Evolutionary conservation across 495 filamentous ascomycete genomes (phyloP).

Genomic region (Penicillium chermesinum): DNA sequence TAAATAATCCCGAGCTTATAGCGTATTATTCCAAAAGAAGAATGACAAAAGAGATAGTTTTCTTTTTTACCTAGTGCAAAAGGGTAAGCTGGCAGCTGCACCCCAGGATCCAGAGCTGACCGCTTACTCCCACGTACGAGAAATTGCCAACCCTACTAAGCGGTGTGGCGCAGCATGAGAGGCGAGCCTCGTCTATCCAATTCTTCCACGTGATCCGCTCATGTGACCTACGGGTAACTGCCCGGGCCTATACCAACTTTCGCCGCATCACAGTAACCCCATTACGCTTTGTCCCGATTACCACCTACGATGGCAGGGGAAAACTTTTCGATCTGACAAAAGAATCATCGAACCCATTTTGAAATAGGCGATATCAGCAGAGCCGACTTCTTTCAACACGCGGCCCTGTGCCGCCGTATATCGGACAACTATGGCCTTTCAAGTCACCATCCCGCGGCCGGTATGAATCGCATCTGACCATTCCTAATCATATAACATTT

Average conservation of each 20-base stretch:
- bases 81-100: no score
- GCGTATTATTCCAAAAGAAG: no score
- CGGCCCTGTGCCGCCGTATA: slow-evolving; percentile 41
- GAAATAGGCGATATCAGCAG: slow-evolving; percentile 6
- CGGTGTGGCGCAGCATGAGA: background rate
- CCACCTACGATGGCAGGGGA: slow-evolving; percentile 27
- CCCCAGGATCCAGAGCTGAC: no score
- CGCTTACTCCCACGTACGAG: no score
- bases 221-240: slow-evolving; percentile 25
- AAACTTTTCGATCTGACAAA: slow-evolving; percentile 1
- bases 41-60: no score
- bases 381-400: slow-evolving; percentile 20
- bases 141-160: no score
- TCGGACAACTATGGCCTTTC: slow-evolving; percentile 47
- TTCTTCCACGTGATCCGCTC: slow-evolving; percentile 18
- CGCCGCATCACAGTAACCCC: slow-evolving; percentile 31
- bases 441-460: slow-evolving; percentile 36
- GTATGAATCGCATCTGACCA: slow-evolving; percentile 21
- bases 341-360: no score
- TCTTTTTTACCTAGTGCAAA: no score
- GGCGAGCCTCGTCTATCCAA: background rate
- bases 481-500: background rate
- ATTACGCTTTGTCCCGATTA: slow-evolving; percentile 10
- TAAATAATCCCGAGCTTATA: no score
- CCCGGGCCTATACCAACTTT: slow-evolving; percentile 30